Evolutionary conservation across 2,329 filamentous ascomycete genomes (phyloP).

Genomic region (Aspergillus fumigatiaffinis): DNA sequence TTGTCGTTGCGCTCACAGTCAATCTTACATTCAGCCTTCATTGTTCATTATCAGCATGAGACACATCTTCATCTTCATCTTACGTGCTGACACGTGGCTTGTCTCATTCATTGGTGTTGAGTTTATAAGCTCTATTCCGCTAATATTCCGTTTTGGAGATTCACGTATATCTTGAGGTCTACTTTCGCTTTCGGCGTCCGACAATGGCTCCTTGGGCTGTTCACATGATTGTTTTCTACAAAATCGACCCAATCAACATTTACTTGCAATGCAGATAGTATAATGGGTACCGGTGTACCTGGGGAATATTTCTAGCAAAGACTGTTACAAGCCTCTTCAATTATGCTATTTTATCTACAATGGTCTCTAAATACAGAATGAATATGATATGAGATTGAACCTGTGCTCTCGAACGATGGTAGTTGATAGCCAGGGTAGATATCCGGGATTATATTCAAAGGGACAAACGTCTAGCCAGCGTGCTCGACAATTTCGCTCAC

Average conservation of each 20-base stretch:
- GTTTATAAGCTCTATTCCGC: background rate
- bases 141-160: background rate
- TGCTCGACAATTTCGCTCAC: conserved; percentile 95
- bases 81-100: background rate
- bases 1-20: background rate
- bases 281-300: background rate
- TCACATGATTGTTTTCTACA: background rate
- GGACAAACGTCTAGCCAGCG: conserved; percentile 62
- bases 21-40: background rate
- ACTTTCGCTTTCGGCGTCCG: background rate
- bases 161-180: background rate
- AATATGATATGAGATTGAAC: background rate
- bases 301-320: background rate
- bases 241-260: background rate
- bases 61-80: background rate
- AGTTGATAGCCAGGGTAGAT: background rate
- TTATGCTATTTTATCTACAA: background rate
- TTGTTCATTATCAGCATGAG: background rate
- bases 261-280: background rate
- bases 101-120: background rate
- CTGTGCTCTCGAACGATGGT: background rate
- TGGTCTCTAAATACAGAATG: background rate
- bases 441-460: background rate
- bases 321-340: background rate
- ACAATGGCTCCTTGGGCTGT: background rate